These are phyloP conservation scores for Lipomyces mesembrius DNA, from an alignment of 805 yeast genomes.

Conservation along the genomic window DNA sequence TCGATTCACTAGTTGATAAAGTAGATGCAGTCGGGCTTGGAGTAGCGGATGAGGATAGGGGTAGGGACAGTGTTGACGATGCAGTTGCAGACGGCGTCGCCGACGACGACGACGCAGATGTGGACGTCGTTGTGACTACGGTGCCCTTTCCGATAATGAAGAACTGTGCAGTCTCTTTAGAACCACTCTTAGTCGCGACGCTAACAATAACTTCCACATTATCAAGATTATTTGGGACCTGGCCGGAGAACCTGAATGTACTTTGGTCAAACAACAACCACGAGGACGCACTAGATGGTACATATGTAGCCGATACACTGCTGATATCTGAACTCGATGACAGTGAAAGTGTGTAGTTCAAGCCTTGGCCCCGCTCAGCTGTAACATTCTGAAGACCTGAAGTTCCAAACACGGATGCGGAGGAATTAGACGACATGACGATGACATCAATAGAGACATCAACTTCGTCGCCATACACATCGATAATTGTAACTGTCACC, in stretches of 20 bases:
- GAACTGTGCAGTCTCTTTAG: constrained; percentile 38
- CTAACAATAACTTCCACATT: constrained; percentile 51
- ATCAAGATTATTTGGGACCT: constrained; percentile 58
- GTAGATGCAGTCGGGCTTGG: constrained; percentile 38
- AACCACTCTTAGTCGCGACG: constrained; percentile 56
- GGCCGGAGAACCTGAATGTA: constrained; percentile 71
- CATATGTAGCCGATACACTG: constrained; percentile 18
- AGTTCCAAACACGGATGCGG: constrained; percentile 50
- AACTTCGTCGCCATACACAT: constrained; percentile 45
- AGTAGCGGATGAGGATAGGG: constrained; percentile 43
- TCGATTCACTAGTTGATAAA: constrained; percentile 42
- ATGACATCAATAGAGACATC: constrained; percentile 35
- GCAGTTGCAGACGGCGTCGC: constrained; percentile 44
- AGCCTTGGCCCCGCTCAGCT: constrained; percentile 59
- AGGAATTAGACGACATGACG: constrained; percentile 36
- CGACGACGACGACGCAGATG: constrained; percentile 40
- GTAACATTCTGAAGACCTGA: constrained; percentile 55
- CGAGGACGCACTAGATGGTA: constrained; percentile 20
- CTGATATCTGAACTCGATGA: constrained; percentile 61
- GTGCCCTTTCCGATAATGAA: constrained; percentile 44
- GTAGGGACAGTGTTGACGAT: constrained; percentile 40
- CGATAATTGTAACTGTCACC: constrained; percentile 53
- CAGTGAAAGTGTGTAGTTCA: constrained; percentile 62
- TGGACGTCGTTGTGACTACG: constrained; percentile 22
- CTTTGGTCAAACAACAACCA: constrained; percentile 71